Evolutionary conservation across 1,139 yeast species (phyloP).

Genomic region (Geotrichum siamense): DNA sequence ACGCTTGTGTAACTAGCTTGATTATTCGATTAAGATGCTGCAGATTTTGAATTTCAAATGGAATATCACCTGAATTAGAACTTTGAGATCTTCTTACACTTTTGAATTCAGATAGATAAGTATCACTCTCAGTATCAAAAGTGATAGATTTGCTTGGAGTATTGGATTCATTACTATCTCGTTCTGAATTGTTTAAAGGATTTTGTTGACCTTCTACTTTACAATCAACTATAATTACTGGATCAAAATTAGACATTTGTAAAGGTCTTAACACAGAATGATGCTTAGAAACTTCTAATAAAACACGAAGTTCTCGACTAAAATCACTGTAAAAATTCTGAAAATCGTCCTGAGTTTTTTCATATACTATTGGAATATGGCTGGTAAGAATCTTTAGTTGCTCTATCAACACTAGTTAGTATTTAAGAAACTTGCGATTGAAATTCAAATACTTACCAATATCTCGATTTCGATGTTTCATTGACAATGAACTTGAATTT

Average conservation of each 20-base stretch:
- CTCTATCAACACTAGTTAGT: no score
- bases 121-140: no score
- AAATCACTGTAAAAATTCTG: conserved; percentile 6
- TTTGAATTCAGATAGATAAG: no score
- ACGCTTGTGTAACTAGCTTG: neutral
- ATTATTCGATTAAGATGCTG: neutral
- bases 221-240: no score
- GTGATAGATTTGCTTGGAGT: no score
- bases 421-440: neutral
- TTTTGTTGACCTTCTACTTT: no score
- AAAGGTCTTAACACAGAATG: no score
- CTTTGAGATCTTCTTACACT: no score
- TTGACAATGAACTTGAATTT: no score
- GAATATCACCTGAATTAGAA: neutral
- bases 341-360: conserved; percentile 6
- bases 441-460: neutral
- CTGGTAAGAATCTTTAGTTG: conserved; percentile 12
- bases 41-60: neutral
- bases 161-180: no score
- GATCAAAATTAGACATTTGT: no score
- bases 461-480: neutral
- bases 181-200: no score
- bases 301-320: neutral
- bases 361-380: conserved; percentile 9
- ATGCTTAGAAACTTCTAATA: neutral